Percentiles rank a stretch among this genome's conserved stretches.
Conservation (phyloP, 2,329 filamentous ascomycete species). For the Monosporascus sp. region DNA sequence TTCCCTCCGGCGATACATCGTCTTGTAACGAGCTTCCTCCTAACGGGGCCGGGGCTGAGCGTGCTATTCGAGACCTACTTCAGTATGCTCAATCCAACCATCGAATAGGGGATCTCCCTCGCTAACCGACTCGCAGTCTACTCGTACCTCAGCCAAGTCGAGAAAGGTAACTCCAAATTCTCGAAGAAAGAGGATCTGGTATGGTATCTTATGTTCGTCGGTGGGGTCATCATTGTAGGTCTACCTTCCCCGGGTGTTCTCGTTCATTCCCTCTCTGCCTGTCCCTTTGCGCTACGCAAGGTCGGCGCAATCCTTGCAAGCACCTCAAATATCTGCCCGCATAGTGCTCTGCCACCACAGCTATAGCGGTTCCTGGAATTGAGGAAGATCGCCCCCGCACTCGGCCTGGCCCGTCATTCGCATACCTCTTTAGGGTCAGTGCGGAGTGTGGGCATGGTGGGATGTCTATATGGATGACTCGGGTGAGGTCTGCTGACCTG, state of each 20-base stretch:
- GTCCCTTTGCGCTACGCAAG: constrained; percentile 5
- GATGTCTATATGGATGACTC: constrained; percentile 67
- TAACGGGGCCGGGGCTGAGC: constrained; percentile 34
- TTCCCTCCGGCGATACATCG: constrained; percentile 45
- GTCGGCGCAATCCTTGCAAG: constrained; percentile 25
- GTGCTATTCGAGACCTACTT: constrained; percentile 74
- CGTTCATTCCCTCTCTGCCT: constrained; percentile 10
- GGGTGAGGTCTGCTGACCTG: constrained; percentile 49
- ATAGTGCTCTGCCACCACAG: constrained; percentile 58
- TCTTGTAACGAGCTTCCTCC: constrained; percentile 36
- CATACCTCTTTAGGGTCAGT: constrained; percentile 55
- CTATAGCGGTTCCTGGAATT: constrained; percentile 80
- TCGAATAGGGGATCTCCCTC: constrained; percentile 4
- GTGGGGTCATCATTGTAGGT: constrained; percentile 72
- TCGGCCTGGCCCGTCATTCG: constrained; percentile 59
- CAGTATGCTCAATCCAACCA: constrained; percentile 33
- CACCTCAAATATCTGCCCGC: constrained; percentile 71
- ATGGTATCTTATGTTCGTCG: constrained; percentile 73
- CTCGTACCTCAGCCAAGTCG: constrained; percentile 70
- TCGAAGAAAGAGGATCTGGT: constrained; percentile 71
- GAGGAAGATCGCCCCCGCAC: constrained; percentile 75
- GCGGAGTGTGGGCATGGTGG: constrained; percentile 70
- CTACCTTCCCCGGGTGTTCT: constrained; percentile 12
- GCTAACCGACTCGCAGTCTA: constrained; percentile 47
- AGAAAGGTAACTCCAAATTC: constrained; percentile 68